A percentile compares a stretch with the other conserved stretches of the same genome.
Conservation (phyloP, 345 rosid species). For the Salix udensis region DNA sequence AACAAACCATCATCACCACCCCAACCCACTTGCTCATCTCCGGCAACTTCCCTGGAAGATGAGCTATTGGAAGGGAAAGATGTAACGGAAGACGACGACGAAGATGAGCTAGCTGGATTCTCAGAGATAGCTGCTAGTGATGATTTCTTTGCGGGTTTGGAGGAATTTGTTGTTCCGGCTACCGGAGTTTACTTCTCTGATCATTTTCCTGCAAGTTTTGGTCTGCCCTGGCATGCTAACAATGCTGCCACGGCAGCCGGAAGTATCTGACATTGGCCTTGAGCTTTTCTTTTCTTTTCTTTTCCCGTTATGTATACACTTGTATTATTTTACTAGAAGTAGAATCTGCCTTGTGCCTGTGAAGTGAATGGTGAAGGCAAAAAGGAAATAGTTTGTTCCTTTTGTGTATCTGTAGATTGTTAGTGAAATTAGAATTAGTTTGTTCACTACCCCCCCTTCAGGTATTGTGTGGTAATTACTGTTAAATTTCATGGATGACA, state of each 20-base stretch:
- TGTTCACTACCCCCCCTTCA: background rate
- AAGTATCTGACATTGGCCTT: conserved; percentile 11
- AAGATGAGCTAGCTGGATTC: conserved; percentile 48
- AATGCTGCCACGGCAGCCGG: conserved; percentile 33
- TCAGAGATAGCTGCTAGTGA: conserved; percentile 64
- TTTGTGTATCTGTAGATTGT: background rate
- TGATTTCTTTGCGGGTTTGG: conserved; percentile 80
- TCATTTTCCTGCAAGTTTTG: conserved; percentile 34
- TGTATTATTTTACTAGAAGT: conserved; percentile 18
- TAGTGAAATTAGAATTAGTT: background rate
- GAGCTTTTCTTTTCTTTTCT: background rate
- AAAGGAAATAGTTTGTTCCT: background rate
- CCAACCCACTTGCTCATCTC: conserved; percentile 37
- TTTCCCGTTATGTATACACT: conserved; percentile 3
- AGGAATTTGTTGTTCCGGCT: conserved; percentile 44
- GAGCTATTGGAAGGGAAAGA: conserved; percentile 42
- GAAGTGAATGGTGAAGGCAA: conserved; percentile 18
- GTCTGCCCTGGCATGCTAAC: conserved; percentile 28
- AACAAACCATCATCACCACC: conserved; percentile 26
- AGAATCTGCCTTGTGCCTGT: conserved; percentile 24
- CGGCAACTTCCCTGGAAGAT: conserved; percentile 60
- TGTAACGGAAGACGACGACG: conserved; percentile 53
- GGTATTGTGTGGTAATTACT: background rate
- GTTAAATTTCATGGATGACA: background rate
- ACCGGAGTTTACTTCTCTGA: conserved; percentile 47